Base-by-base conservation (phyloP, 163 green algal genomes). In the Coccomyxa subellipsoidea region DNA sequence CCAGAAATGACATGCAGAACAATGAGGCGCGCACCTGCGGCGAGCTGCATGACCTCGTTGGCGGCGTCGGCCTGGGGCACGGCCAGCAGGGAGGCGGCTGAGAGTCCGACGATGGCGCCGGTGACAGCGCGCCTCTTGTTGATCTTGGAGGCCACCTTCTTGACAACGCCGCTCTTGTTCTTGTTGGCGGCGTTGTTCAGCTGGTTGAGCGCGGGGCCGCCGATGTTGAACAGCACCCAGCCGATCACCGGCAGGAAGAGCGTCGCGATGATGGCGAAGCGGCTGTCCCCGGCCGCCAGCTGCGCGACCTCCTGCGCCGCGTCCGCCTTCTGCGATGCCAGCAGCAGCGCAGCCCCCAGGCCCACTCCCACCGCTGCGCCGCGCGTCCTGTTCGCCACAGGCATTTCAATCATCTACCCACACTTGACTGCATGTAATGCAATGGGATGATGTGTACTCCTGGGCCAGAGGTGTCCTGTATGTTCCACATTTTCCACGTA, bases 171-270 rank as follows among this genome's bases (percentile, higher is more conserved):
- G 39, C 7, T 36, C 31, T 53, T 36, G 10, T 31, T 27, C 37
- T 81, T 84, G 34, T 78, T 9, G 12, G 18, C 9, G 37, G 84
- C 86, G 53, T 79, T 80, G 29, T 78, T 29, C n/a, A 88, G 77
- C 83, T 90, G 87, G 83, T 90, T 90, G 75, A 88, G 85, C 38
- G 81, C 77, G n/a, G 86, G 87, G 47, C 83, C 83, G 31, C 81
- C 59, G 72, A 90, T 88, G 85, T 90, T 88, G 85, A 90, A 86
- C 76, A 38, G 70, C 38, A 80, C 76, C 76, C 76, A 80, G 76
- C 76, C 76, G 36, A 80, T 4, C 25, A 66, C 76, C 12, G 76
- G 76, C 37, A 80, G 76, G 39, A 80, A 80, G 6, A 87, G 76
- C 27, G 77, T 80, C 1, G 70, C 76, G 53, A 87, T 87, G 77